Evolutionary conservation across 305 asterid genomes (phyloP).

Genomic region (Fraxinus dipetala): DNA sequence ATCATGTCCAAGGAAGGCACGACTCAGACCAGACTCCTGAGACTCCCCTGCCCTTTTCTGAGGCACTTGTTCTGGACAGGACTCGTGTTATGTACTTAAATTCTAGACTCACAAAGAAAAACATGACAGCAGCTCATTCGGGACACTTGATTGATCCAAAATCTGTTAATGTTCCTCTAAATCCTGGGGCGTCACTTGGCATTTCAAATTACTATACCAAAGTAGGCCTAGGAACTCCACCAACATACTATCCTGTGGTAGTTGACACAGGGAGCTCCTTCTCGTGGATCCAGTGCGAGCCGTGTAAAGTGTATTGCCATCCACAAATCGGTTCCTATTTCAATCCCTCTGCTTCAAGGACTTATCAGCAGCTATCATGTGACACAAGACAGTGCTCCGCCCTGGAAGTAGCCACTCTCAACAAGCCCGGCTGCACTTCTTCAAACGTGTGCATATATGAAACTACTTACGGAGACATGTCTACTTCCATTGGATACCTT

Average conservation of each 20-base stretch:
- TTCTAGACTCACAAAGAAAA: conserved; percentile 29
- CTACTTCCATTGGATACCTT: conserved; percentile 42
- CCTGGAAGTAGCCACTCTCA: conserved; percentile 41
- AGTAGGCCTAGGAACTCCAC: conserved; percentile 53
- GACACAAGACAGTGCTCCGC: conserved; percentile 39
- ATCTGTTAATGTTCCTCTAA: conserved; percentile 34
- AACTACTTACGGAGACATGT: conserved; percentile 44
- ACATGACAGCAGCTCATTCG: conserved; percentile 19
- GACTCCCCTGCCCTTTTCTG: conserved; percentile 20
- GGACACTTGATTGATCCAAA: conserved; percentile 21
- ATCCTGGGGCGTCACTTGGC: conserved; percentile 39
- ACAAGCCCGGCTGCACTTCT: conserved; percentile 38
- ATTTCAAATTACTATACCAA: conserved; percentile 45
- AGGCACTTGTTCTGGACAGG: conserved; percentile 30
- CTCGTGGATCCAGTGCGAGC: conserved; percentile 58
- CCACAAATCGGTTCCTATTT: conserved; percentile 37
- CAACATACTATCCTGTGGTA: conserved; percentile 43
- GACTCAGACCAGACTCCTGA: conserved; percentile 13
- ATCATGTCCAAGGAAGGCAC: conserved; percentile 24
- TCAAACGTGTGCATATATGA: conserved; percentile 42
- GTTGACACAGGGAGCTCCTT: conserved; percentile 63
- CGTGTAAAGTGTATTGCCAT: conserved; percentile 46
- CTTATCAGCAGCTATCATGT: conserved; percentile 37
- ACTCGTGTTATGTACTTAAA: conserved; percentile 41
- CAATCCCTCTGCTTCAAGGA: conserved; percentile 40